Base-by-base conservation (phyloP, 495 filamentous ascomycete species). In the Pseudevernia furfuracea region DNA sequence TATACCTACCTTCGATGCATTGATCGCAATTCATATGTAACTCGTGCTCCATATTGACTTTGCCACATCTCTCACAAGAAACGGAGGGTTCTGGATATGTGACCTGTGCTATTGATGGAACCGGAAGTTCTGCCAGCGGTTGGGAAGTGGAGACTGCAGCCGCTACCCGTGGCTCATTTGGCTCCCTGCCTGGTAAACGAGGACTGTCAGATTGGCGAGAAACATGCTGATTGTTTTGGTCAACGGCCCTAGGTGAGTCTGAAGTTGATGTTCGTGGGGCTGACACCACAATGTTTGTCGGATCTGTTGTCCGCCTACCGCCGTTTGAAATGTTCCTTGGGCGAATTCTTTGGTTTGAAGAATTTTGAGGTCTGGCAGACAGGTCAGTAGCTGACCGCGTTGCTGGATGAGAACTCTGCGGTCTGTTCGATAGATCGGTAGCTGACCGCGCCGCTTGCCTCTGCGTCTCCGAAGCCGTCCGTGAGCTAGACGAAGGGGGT, bases 21-120 rank as follows among this genome's bases (percentile, higher is more conserved):
- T 77, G 74, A 10, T 75, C 68, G 74, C 92, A 96, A 71, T 86
- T 85, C 74, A 88, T 91, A 72, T 96, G 90, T 0, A 95, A 76
- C 3, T 88, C 83, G 68, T 96, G 91, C 71, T 94, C 85, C 63
- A 96, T 90, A 62, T 89, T 79, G 4, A 73, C 38, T 64, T 79
- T 85, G 23, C 75, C 72, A 71, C 92, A 96, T 37, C 82, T 74
- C 34, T 84, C 80, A 71, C 92, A 96, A 37, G 78, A 80, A 61
- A 96, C 82, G 0, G 81, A 81, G 4, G 92, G 91, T 67, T 94
- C 91, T 5, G 76, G 64, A 68, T 83, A 92, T 2, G 81, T 53
- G 28, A 53, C 49, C 32, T 53, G 49, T 53, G 17, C 67, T 69
- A 52, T 43, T 59, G 53, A 48, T 28, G 19, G 39, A 64, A 57